Evolutionary conservation across 306 rosid genomes (phyloP), one percentile per base, ranked within the genome.

Genomic region (Betula pendula): DNA sequence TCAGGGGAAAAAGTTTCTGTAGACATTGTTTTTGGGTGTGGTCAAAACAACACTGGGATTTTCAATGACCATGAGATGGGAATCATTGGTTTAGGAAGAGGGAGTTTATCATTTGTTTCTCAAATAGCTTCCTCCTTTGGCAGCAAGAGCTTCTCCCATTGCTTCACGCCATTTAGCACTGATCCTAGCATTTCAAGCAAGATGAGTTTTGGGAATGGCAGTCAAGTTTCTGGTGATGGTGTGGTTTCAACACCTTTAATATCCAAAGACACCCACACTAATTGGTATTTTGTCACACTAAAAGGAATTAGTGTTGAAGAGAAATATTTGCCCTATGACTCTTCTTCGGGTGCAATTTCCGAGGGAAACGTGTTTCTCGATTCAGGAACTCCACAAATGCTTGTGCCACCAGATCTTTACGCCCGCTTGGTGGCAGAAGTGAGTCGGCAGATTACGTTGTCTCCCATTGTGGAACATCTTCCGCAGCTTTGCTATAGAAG

Each of bases 11-110:
- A 62, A 4, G 60, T 71, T 68, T 73, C 75, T 70, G 74, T 74
- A n/a, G 68, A 84, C 51, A 79, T 88, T 47, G 75, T 75, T 62
- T 86, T 90, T 70, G 94, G 92, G 3, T 86, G 92, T 70, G 92
- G 90, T 13, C 88, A 86, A 50, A 81, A 73, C 60, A 83, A 88
- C 56, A 35, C 86, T 1, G 90, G 88, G 63, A 45, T 43, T 22
- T 88, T 90, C 79, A 84, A 83, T 68, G 88, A 88, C 59, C 83
- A 88, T 0, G 94, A 88, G 5, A 90, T 90, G 92, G 92, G 92
- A 19, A 31, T 88, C 16, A 48, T 90, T 47, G 90, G 92, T 7
- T 13, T 90, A 31, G 89, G 88, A 47, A 86, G 90, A 50, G 89
- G 92, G 9, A 78, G 89, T 59, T 67, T 83, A 0, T 90, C 95